Conservation (phyloP, 2,329 filamentous ascomycete species). For the Madurella mycetomatis region DNA sequence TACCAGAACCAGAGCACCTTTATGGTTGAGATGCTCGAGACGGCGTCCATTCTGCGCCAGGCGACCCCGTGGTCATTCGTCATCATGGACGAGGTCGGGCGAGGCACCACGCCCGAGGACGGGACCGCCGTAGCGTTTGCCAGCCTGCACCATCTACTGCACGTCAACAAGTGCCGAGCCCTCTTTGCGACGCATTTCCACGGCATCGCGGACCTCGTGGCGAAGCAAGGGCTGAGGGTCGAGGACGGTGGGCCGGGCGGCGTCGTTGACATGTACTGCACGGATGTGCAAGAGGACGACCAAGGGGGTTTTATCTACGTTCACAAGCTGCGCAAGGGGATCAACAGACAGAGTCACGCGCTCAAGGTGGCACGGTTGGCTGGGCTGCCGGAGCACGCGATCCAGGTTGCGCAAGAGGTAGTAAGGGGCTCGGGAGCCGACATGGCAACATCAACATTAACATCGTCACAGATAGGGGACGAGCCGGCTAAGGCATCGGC, state of each 20-base stretch:
- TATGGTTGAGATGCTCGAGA: slow-evolving; percentile 99
- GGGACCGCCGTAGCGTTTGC: slow-evolving; percentile 88
- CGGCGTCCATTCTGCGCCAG: slow-evolving; percentile 79
- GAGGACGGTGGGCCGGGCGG: slow-evolving; percentile 33
- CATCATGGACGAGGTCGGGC: slow-evolving; percentile 97
- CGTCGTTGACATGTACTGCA: slow-evolving; percentile 73
- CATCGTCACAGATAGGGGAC: slow-evolving; percentile 3
- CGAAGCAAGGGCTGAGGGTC: slow-evolving; percentile 42
- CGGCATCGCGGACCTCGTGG: slow-evolving; percentile 70
- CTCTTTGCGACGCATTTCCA: slow-evolving; percentile 98
- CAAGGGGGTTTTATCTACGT: slow-evolving; percentile 76
- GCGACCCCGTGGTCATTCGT: slow-evolving; percentile 84
- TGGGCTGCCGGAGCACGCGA: slow-evolving; percentile 69
- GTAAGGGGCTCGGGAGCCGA: slow-evolving; percentile 34
- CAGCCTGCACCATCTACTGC: slow-evolving; percentile 76
- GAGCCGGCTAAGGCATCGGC: neutral
- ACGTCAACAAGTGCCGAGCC: slow-evolving; percentile 70
- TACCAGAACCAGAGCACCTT: slow-evolving; percentile 94
- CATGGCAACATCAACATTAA: neutral
- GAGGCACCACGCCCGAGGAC: slow-evolving; percentile 90
- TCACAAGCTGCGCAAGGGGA: slow-evolving; percentile 73
- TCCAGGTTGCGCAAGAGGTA: slow-evolving; percentile 61
- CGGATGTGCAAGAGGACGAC: slow-evolving; percentile 74
- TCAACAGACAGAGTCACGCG: slow-evolving; percentile 85
- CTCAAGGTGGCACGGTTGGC: slow-evolving; percentile 90